phyloP scores from a whole-genome alignment of 495 filamentous ascomycete species.

The Podospora sp. region DNA sequence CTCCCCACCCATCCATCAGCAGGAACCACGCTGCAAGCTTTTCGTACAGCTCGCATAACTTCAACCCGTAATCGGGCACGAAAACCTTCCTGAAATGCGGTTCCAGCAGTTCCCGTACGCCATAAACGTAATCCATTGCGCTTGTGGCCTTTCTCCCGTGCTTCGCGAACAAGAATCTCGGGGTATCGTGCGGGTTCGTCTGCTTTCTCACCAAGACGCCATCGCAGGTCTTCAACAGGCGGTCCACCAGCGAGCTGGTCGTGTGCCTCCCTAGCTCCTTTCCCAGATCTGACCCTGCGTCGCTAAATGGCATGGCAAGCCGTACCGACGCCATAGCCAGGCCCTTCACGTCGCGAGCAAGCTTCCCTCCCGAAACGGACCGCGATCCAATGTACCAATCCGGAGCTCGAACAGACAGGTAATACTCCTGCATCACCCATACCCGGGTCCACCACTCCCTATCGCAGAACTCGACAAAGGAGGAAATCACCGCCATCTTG shows the following conservation, averaged over 20 bases:
- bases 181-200: background rate
- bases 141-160: background rate
- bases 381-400: background rate
- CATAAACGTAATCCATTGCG: background rate
- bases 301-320: background rate
- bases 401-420: background rate
- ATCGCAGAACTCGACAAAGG: constrained; percentile 7
- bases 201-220: background rate
- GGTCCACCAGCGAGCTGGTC: background rate
- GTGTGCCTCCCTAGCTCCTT: background rate
- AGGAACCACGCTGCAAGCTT: background rate
- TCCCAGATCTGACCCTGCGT: background rate
- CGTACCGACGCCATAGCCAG: background rate
- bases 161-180: background rate
- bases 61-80: background rate
- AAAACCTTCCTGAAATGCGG: constrained; percentile 1
- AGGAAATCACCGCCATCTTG: background rate
- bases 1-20: background rate
- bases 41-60: background rate
- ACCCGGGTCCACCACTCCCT: constrained; percentile 4
- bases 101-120: background rate
- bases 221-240: background rate
- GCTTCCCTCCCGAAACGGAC: background rate
- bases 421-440: constrained; percentile 9
- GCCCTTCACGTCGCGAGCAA: background rate